Percentiles rank a stretch among this genome's conserved stretches.
These are phyloP conservation scores for Globisporangium camurandrum DNA, from an alignment of 352 stramenopile genomes.

Conservation along the genomic window DNA sequence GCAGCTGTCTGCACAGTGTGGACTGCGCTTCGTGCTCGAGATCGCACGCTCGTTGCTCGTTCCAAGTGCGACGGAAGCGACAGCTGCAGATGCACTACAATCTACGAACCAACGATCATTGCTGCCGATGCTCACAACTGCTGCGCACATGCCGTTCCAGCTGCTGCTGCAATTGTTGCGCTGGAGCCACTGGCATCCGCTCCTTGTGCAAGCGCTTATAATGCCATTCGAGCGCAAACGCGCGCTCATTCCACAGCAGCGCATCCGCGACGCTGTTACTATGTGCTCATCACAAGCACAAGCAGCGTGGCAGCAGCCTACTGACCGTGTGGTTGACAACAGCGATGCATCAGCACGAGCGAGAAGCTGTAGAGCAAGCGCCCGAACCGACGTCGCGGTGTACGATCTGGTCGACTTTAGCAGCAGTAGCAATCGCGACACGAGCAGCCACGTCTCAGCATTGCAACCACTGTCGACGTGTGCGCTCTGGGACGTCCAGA, in stretches of 20 bases:
- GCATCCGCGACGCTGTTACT: constrained; percentile 27
- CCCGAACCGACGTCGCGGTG: too few species aligned
- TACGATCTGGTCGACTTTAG: not conserved
- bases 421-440: not conserved
- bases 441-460: not conserved
- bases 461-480: constrained; percentile 37
- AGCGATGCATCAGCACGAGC: not conserved
- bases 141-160: constrained; percentile 58
- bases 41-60: constrained; percentile 22
- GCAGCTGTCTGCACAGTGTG: constrained; percentile 32
- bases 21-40: constrained; percentile 51
- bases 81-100: too few species aligned
- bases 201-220: constrained; percentile 21
- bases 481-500: constrained; percentile 62
- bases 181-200: constrained; percentile 67
- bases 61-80: too few species aligned
- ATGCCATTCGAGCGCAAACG: constrained; percentile 47
- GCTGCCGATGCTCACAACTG: constrained; percentile 25
- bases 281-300: constrained; percentile 17
- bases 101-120: too few species aligned
- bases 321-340: not conserved
- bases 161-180: constrained; percentile 52
- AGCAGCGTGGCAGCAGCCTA: constrained; percentile 22
- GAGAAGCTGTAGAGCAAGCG: not conserved
- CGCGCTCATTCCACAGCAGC: constrained; percentile 33